Conservation (phyloP, 306 rosid genomes). For the Prunus mira region DNA sequence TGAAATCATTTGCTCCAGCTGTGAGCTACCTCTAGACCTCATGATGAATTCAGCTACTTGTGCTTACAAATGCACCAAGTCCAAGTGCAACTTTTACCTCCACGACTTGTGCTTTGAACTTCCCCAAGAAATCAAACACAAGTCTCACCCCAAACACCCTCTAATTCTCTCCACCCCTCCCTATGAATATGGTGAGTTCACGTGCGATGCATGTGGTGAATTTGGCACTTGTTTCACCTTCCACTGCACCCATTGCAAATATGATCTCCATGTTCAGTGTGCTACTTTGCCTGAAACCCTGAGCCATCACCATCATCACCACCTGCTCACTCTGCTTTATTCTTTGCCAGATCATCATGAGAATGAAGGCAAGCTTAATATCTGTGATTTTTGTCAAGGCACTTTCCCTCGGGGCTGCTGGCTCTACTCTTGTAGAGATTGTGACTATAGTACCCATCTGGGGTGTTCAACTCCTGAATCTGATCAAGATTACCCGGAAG, state of each 20-base stretch:
- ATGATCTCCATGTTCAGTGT: slow-evolving; percentile 16
- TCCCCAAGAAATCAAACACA: slow-evolving; percentile 17
- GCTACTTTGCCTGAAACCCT: slow-evolving; percentile 18
- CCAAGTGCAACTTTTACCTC: slow-evolving; percentile 20
- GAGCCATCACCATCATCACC: neutral
- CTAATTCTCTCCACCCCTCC: slow-evolving; percentile 17
- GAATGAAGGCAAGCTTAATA: neutral
- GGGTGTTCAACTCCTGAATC: slow-evolving; percentile 13
- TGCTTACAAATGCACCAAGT: slow-evolving; percentile 18
- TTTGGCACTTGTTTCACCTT: slow-evolving; percentile 15
- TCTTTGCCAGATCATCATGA: neutral
- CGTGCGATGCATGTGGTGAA: slow-evolving; percentile 11
- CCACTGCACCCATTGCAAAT: slow-evolving; percentile 11
- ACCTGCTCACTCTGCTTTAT: slow-evolving; percentile 12
- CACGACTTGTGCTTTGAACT: slow-evolving; percentile 26
- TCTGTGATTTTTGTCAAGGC: neutral
- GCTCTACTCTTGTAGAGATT: slow-evolving; percentile 17
- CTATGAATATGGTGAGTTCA: neutral
- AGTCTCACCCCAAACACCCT: slow-evolving; percentile 26
- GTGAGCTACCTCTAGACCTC: slow-evolving; percentile 11
- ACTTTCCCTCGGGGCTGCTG: slow-evolving; percentile 9
- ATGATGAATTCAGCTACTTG: neutral
- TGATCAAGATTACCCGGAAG: neutral
- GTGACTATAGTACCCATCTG: slow-evolving; percentile 11
- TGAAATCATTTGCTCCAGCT: slow-evolving; percentile 14